Conservation (phyloP, 1,139 yeast species). For the Yamadazyma buinensis region DNA sequence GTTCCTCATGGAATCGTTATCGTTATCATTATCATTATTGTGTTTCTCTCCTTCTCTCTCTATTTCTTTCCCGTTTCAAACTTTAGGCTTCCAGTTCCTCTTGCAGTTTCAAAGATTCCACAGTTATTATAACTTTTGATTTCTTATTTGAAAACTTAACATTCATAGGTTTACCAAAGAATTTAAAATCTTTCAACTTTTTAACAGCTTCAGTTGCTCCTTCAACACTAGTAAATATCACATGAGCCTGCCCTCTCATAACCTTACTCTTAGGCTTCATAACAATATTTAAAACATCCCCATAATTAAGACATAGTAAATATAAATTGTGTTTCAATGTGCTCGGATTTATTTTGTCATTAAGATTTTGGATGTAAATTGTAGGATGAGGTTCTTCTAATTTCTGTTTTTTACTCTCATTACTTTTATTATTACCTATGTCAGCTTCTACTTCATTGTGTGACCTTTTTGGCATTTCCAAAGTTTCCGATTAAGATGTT, state of each 20-base stretch:
- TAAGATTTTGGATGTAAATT: constrained; percentile 61
- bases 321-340: constrained; percentile 54
- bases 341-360: constrained; percentile 52
- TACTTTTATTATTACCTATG: no score
- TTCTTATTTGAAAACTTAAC: constrained; percentile 8
- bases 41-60: no score
- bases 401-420: constrained; percentile 5
- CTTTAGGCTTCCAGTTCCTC: no score
- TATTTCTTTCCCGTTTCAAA: no score
- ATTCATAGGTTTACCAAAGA: constrained; percentile 55
- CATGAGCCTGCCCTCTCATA: constrained; percentile 77
- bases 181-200: constrained; percentile 41
- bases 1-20: neutral
- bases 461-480: neutral
- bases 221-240: constrained; percentile 47
- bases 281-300: constrained; percentile 60
- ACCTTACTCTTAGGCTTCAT: constrained; percentile 33
- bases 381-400: constrained; percentile 33
- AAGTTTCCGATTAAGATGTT: neutral
- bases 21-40: no score
- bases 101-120: no score
- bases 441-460: neutral
- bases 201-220: constrained; percentile 54
- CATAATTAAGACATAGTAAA: constrained; percentile 61
- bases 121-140: constrained; percentile 1